These are phyloP conservation scores for Aspergillus affinis DNA, from an alignment of 495 filamentous ascomycete species.

Conservation along the genomic window DNA sequence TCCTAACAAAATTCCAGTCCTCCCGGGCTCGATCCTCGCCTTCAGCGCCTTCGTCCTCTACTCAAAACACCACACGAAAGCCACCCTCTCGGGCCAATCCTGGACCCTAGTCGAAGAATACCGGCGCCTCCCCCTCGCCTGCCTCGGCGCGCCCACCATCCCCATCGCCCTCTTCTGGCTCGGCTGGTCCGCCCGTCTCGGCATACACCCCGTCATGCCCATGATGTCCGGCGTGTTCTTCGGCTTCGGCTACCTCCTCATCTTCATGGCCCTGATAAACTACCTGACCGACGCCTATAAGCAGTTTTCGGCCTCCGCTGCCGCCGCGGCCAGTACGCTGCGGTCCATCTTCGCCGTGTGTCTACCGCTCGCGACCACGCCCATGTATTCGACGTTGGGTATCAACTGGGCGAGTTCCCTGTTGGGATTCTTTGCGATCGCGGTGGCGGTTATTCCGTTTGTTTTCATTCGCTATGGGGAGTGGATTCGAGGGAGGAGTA, in stretches of 20 bases:
- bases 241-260: constrained; percentile 48
- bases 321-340: constrained; percentile 39
- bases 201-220: constrained; percentile 48
- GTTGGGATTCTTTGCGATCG: constrained; percentile 41
- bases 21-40: constrained; percentile 26
- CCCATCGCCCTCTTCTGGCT: constrained; percentile 61
- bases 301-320: constrained; percentile 23
- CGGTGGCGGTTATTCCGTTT: constrained; percentile 44
- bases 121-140: constrained; percentile 56
- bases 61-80: constrained; percentile 26
- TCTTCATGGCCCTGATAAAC: constrained; percentile 49
- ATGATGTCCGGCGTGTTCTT: constrained; percentile 48
- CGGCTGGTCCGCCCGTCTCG: constrained; percentile 49
- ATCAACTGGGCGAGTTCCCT: constrained; percentile 57
- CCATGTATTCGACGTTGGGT: constrained; percentile 57
- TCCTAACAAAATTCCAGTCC: constrained; percentile 14
- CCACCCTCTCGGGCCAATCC: constrained; percentile 16
- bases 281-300: constrained; percentile 55
- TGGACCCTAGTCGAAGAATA: constrained; percentile 53
- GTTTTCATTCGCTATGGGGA: constrained; percentile 36
- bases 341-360: constrained; percentile 54
- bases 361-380: constrained; percentile 57
- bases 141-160: constrained; percentile 49
- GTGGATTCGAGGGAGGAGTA: constrained; percentile 27
- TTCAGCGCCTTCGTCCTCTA: constrained; percentile 28